phyloP scores from a whole-genome alignment of 2,329 filamentous ascomycete genomes.

The Trichoderma sp. region DNA sequence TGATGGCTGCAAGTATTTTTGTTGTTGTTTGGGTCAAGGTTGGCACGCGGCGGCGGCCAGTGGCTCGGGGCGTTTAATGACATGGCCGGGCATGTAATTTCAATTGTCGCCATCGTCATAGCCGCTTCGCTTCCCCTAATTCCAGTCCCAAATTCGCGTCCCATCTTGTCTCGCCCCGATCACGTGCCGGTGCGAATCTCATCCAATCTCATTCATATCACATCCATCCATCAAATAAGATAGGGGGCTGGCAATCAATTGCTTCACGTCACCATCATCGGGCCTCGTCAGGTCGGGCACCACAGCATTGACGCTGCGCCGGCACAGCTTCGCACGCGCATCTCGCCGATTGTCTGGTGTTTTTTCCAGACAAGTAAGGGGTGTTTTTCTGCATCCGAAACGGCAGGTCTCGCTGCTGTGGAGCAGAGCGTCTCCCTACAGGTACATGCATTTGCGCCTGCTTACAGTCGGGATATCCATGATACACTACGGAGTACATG shows the following conservation, averaged over 20 bases:
- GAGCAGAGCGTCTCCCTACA: background rate
- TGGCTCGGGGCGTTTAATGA: slow-evolving; percentile 13
- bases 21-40: background rate
- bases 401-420: slow-evolving; percentile 5
- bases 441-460: background rate
- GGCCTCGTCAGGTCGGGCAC: slow-evolving; percentile 2
- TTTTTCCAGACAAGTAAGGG: background rate
- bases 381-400: background rate
- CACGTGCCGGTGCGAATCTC: slow-evolving; percentile 9
- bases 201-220: background rate
- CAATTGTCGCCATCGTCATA: slow-evolving; percentile 17
- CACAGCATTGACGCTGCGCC: slow-evolving; percentile 1
- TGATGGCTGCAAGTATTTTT: background rate
- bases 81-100: slow-evolving; percentile 12
- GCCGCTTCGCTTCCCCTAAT: slow-evolving; percentile 19
- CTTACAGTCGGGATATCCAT: background rate
- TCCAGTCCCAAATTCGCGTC: background rate
- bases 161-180: slow-evolving; percentile 4
- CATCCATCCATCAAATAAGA: background rate
- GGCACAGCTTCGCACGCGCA: background rate
- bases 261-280: background rate
- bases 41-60: slow-evolving; percentile 5
- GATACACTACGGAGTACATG: background rate
- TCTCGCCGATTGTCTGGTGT: slow-evolving; percentile 1
- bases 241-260: background rate